These are phyloP conservation scores for Phytophthora cactorum DNA, from an alignment of 352 stramenopile genomes.

Conservation along the genomic window DNA sequence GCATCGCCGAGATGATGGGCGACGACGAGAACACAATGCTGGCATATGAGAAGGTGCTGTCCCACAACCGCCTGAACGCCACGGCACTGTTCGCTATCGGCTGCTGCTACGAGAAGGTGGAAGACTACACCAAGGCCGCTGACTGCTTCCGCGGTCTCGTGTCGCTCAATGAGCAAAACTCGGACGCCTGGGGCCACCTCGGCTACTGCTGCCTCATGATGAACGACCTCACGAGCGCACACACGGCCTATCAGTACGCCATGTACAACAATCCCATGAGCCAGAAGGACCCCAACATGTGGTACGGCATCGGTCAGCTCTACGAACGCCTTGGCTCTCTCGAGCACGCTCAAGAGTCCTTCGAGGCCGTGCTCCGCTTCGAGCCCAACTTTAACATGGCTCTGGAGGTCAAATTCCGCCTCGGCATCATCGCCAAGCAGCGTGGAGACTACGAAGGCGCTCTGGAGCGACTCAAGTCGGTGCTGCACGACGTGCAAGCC, in stretches of 20 bases:
- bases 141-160: conserved; percentile 88
- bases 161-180: conserved; percentile 86
- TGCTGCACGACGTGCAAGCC: conserved; percentile 79
- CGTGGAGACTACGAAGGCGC: conserved; percentile 81
- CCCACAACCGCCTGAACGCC: conserved; percentile 87
- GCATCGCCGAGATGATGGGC: conserved; percentile 91
- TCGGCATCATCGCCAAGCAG: conserved; percentile 88
- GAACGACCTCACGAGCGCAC: conserved; percentile 88
- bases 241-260: conserved; percentile 89
- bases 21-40: conserved; percentile 91
- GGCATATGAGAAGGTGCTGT: conserved; percentile 89
- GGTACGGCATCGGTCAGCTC: conserved; percentile 88
- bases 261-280: conserved; percentile 92
- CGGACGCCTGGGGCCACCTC: conserved; percentile 84
- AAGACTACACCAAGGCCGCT: conserved; percentile 89
- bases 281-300: conserved; percentile 88
- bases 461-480: conserved; percentile 83
- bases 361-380: conserved; percentile 85
- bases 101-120: conserved; percentile 88
- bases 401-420: conserved; percentile 85
- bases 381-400: conserved; percentile 91
- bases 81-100: conserved; percentile 84
- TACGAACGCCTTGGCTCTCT: conserved; percentile 86
- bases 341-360: conserved; percentile 87
- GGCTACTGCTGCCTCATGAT: conserved; percentile 91